phyloP scores from a whole-genome alignment of 2,329 filamentous ascomycete species.

The Colletotrichum kahawae region DNA sequence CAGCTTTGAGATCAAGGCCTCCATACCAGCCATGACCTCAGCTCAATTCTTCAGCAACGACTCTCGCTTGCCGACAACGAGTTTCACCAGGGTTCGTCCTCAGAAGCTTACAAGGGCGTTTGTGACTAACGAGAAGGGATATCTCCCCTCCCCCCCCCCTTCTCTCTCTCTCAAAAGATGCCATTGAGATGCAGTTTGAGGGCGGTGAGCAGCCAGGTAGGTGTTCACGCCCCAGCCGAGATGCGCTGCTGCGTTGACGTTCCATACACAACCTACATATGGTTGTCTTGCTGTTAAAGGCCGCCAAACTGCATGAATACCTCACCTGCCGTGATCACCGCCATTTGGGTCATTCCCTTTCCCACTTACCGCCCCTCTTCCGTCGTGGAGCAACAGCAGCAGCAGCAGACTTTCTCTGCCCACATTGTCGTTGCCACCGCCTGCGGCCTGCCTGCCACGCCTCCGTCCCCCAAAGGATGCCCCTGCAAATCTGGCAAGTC shows the following conservation, averaged over 20 bases:
- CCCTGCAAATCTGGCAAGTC: not conserved
- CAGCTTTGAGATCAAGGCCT: not conserved
- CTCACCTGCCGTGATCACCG: not conserved
- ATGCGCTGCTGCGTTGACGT: not conserved
- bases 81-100: not conserved
- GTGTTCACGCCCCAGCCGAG: not conserved
- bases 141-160: not conserved
- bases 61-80: not conserved
- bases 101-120: not conserved
- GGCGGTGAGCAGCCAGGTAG: not conserved
- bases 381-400: not conserved
- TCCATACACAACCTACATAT: not conserved
- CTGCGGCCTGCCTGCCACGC: not conserved
- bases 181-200: not conserved
- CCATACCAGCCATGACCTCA: not conserved
- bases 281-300: not conserved
- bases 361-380: not conserved
- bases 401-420: not conserved
- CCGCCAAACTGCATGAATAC: not conserved
- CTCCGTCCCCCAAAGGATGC: not conserved
- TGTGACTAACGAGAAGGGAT: not conserved
- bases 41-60: slow-evolving; percentile 4
- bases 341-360: not conserved
- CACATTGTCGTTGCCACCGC: not conserved
- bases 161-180: not conserved